A percentile compares a stretch with the other conserved stretches of the same genome.
These are phyloP conservation scores for Dipteronia dyeriana DNA, from an alignment of 345 rosid genomes.

Conservation along the genomic window DNA sequence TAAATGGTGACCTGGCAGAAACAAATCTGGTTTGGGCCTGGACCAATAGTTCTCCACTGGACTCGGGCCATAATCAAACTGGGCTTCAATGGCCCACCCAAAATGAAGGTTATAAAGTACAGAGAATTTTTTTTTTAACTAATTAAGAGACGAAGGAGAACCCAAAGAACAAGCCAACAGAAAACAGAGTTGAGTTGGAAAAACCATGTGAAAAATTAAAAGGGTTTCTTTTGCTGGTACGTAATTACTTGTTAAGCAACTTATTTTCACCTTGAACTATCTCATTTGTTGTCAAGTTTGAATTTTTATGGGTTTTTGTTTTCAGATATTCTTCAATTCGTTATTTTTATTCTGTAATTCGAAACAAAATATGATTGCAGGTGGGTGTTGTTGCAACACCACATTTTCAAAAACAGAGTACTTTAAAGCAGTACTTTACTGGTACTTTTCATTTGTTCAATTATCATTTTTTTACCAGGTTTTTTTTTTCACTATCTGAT, in stretches of 20 bases:
- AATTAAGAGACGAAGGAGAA: background rate
- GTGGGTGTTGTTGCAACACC: slow-evolving; percentile 4
- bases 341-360: background rate
- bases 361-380: background rate
- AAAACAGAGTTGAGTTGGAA: background rate
- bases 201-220: slow-evolving; percentile 7
- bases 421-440: background rate
- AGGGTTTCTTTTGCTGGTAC: background rate
- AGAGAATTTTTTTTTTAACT: background rate
- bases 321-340: background rate
- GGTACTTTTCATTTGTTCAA: slow-evolving; percentile 4
- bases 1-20: background rate
- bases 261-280: background rate
- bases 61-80: background rate
- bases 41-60: background rate
- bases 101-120: background rate
- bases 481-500: background rate
- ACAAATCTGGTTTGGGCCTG: background rate
- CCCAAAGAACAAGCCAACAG: slow-evolving; percentile 9
- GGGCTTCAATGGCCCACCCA: background rate
- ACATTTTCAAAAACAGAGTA: slow-evolving; percentile 3
- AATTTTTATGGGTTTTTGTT: background rate
- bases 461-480: no score
- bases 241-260: background rate
- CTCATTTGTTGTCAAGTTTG: background rate